Evolutionary conservation across 2,329 filamentous ascomycete species (phyloP).

Genomic region (Neofusicoccum sp.): DNA sequence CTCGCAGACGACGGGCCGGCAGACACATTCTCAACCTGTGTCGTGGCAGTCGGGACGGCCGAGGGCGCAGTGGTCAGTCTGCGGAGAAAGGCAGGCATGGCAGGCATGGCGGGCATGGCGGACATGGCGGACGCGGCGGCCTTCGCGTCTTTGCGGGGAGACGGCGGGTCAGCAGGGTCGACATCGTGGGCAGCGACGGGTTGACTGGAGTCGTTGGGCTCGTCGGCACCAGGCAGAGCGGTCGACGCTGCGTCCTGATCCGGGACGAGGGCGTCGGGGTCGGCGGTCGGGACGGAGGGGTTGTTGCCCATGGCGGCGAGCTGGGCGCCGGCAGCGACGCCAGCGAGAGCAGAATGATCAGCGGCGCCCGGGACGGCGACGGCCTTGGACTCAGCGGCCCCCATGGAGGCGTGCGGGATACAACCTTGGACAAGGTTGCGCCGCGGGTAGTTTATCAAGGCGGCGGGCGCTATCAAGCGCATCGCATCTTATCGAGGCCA

Average conservation of each 20-base stretch:
- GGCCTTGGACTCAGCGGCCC: slow-evolving; percentile 16
- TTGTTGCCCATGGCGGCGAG: slow-evolving; percentile 3
- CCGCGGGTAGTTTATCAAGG: slow-evolving; percentile 7
- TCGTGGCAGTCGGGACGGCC: background rate
- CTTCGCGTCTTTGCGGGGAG: too few relatives aligned
- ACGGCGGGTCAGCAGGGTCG: background rate
- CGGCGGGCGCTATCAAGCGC: background rate
- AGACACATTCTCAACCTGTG: slow-evolving; percentile 10
- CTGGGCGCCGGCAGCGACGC: background rate
- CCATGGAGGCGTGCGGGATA: slow-evolving; percentile 1
- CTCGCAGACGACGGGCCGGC: background rate
- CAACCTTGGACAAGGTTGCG: background rate
- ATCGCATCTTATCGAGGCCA: slow-evolving; percentile 1
- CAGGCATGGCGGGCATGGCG: too few relatives aligned
- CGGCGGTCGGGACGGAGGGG: slow-evolving; percentile 4
- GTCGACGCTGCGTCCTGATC: background rate
- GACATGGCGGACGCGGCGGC: too few relatives aligned
- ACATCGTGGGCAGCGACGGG: background rate
- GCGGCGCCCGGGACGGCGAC: background rate
- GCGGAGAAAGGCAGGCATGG: slow-evolving; percentile 14
- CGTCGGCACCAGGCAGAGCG: background rate
- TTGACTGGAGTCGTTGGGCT: slow-evolving; percentile 2
- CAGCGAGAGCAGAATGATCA: background rate
- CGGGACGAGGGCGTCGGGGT: background rate
- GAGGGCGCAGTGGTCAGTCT: slow-evolving; percentile 1